A percentile compares a stretch with the other conserved stretches of the same genome.
Conservation (phyloP, 495 filamentous ascomycete genomes). For the Penicillium angulare region DNA sequence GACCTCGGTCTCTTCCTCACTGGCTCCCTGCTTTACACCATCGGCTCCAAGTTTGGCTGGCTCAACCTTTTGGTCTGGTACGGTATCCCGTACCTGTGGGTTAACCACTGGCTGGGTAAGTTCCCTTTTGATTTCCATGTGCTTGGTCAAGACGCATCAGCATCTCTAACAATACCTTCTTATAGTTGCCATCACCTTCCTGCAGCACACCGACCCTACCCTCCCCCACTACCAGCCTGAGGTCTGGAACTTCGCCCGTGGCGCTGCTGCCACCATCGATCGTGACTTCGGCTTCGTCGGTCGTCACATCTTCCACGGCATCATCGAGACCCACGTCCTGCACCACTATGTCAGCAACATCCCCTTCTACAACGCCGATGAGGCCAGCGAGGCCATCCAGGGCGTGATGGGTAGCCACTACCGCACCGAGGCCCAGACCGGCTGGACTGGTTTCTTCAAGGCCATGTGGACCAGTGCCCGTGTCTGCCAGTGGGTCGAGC, state of each 20-base stretch:
- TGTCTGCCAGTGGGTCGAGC: constrained; percentile 57
- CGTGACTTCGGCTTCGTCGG: constrained; percentile 61
- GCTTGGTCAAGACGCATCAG: too few species aligned
- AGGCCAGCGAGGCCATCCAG: constrained; percentile 60
- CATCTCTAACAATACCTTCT: background rate
- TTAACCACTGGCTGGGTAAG: constrained; percentile 86
- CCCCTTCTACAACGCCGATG: constrained; percentile 61
- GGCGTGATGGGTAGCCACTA: constrained; percentile 57
- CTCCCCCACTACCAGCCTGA: constrained; percentile 57
- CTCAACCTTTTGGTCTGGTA: constrained; percentile 91
- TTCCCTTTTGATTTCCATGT: constrained; percentile 3
- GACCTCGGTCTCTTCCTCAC: constrained; percentile 73
- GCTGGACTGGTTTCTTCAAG: constrained; percentile 53
- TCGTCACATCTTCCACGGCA: constrained; percentile 57
- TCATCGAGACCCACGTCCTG: constrained; percentile 61
- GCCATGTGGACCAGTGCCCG: constrained; percentile 53
- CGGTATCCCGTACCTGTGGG: constrained; percentile 91
- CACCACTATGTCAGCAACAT: constrained; percentile 63
- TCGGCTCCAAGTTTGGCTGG: constrained; percentile 75
- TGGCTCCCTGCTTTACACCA: constrained; percentile 53
- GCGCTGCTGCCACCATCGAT: constrained; percentile 59
- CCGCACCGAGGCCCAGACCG: constrained; percentile 51
- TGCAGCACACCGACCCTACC: constrained; percentile 60
- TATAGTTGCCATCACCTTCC: constrained; percentile 58
- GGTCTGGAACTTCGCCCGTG: constrained; percentile 56